A percentile compares a stretch with the other conserved stretches of the same genome.
These are phyloP conservation scores for Cymbidium sinense DNA, from an alignment of 106 monocot species.

Conservation along the genomic window DNA sequence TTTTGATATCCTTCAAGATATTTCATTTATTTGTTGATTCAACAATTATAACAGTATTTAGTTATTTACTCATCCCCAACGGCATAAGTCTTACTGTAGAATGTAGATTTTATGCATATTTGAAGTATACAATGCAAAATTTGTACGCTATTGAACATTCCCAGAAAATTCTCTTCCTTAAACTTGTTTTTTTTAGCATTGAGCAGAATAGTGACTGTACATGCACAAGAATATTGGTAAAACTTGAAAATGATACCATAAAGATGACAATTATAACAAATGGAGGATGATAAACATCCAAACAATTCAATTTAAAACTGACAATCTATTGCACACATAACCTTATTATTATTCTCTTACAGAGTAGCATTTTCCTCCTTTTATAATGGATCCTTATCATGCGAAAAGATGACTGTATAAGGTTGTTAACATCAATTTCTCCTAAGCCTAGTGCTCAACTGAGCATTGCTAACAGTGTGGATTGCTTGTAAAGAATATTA, in stretches of 20 bases:
- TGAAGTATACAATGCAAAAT: neutral
- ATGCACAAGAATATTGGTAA: neutral
- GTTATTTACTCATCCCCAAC: neutral
- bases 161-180: neutral
- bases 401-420: neutral
- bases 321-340: neutral
- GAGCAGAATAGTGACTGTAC: neutral
- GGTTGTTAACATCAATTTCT: neutral
- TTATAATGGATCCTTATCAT: no score
- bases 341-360: neutral
- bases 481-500: neutral
- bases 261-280: neutral
- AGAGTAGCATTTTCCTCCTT: neutral
- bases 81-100: neutral
- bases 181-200: neutral
- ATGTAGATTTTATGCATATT: neutral
- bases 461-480: neutral
- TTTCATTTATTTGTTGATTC: neutral
- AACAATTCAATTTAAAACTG: neutral
- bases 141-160: neutral
- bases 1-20: neutral
- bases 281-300: neutral
- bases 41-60: neutral
- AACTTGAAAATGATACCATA: slow-evolving; percentile 5
- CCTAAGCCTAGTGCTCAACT: neutral